Conservation (phyloP, 768 basidiomycete species). For the Termitomyces sp. region DNA sequence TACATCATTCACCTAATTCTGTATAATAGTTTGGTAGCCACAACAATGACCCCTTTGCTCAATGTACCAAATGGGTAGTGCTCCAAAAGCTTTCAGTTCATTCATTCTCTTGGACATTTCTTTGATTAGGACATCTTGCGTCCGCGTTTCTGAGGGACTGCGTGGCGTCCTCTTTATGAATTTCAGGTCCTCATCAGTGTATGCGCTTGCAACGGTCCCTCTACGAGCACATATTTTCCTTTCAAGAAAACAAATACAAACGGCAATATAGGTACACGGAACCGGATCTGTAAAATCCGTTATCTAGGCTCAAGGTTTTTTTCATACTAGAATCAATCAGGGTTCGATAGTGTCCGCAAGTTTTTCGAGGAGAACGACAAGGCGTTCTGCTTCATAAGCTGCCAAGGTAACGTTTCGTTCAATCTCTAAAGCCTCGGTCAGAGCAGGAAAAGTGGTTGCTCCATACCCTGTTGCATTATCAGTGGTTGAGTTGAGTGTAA, state of each 20-base stretch:
- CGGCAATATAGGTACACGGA: not conserved
- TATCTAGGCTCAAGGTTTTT: not conserved
- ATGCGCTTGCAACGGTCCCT: not conserved
- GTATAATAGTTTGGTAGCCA: not conserved
- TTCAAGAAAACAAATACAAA: not conserved
- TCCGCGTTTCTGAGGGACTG: not conserved
- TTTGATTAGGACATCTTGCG: too few relatives aligned
- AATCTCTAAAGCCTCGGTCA: conserved; percentile 71
- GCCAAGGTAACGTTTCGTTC: conserved; percentile 63
- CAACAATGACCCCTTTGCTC: too few relatives aligned
- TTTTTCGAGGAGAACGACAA: conserved; percentile 48
- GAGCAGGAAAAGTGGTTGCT: conserved; percentile 76
- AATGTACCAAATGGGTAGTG: too few relatives aligned
- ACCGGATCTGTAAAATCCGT: too few relatives aligned
- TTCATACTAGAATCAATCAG: conserved; percentile 6
- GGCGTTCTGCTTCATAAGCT: conserved; percentile 52
- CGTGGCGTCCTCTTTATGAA: not conserved
- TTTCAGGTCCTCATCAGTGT: not conserved
- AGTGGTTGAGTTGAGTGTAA: not conserved
- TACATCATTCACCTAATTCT: not conserved
- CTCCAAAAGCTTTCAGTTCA: too few relatives aligned
- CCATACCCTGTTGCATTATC: conserved; percentile 55
- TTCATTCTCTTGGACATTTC: too few relatives aligned
- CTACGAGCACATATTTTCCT: not conserved
- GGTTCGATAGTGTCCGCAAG: conserved; percentile 39